Base-by-base conservation (phyloP, 441 rosid genomes). In the California macrophylla region DNA sequence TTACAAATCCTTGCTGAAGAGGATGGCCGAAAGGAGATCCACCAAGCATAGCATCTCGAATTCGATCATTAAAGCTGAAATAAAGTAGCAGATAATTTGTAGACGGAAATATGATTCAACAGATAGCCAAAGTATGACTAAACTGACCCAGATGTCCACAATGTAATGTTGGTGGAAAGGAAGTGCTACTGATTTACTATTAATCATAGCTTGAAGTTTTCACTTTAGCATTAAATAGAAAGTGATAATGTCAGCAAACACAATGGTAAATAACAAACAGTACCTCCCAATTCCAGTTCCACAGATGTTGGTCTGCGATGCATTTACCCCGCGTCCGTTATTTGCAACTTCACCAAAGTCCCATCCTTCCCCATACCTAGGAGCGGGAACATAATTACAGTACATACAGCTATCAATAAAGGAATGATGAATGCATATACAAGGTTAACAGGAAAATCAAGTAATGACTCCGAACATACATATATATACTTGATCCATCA, bases 281-380 rank as follows among this genome's bases (percentile, higher is more conserved):
- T 76, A 94, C 97, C 97, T 91, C 78, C 99, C 99, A 75, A 94
- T 91, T 84, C 89, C 93, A 77, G 91, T 87, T 71, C 94, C 97
- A 77, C 75, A 26, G 63, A 94, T 78, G 78, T 94, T 94, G 78
- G 81, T 82, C 72, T 94, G 99, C 0, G 96, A 83, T 69, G 97
- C 98, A 82, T 94, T 94, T 66, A 89, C 73, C 54, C 99, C 99
- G 64, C 96, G 96, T 50, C 91, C 93, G 83, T 94, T 92, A 24
- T 90, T 81, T 75, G 98, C 94, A 75, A 94, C 99, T 86, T 94
- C 97, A 78, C 99, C 99, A 71, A 92, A 94, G 84, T 94, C 94
- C 96, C 98, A 94, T 71, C 99, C 99, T 88, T 94, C 99, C 60
- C 99, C 99, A 69, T 94, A 94, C 79, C 99, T 94, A 70, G 62